Conservation (phyloP, 371 early-diverging fungal genomes). For the Mortierella sp. region DNA sequence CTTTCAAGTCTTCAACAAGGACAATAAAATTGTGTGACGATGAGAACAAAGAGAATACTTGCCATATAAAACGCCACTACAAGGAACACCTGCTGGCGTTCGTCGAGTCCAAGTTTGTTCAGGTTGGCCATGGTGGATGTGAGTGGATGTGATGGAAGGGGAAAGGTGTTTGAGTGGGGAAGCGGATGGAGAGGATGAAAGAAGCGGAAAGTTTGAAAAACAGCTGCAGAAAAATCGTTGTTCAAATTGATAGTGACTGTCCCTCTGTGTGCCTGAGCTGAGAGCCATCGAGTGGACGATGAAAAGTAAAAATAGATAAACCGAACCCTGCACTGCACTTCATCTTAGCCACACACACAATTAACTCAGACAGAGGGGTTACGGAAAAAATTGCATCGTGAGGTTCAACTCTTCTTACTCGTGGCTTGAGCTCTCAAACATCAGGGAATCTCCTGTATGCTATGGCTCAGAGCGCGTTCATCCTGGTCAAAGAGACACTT, state of each 20-base stretch:
- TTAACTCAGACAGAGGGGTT: too few species aligned
- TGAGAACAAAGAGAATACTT: not conserved
- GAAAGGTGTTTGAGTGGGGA: not conserved
- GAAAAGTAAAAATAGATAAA: not conserved
- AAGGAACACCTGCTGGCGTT: constrained; percentile 32
- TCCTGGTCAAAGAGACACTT: too few species aligned
- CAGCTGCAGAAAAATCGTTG: not conserved
- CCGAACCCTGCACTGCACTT: not conserved
- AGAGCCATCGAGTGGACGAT: not conserved
- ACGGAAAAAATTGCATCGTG: not conserved
- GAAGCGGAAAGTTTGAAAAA: not conserved
- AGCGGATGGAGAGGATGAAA: not conserved
- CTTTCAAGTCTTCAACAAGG: not conserved
- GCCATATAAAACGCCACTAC: constrained; percentile 62
- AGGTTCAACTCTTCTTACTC: not conserved
- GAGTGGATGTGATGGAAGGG: not conserved
- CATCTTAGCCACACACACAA: too few species aligned
- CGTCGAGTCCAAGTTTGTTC: constrained; percentile 19
- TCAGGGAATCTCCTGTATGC: too few species aligned
- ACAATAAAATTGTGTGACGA: not conserved
- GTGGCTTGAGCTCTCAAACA: too few species aligned
- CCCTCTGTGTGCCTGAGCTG: constrained; percentile 1
- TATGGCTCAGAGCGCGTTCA: too few species aligned
- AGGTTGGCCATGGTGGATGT: constrained; percentile 10
- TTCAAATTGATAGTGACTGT: not conserved